A percentile compares a stretch with the other conserved stretches of the same genome.
Evolutionary conservation across 2,329 filamentous ascomycete species (phyloP).

Genomic region (Sporothrix pallida): DNA sequence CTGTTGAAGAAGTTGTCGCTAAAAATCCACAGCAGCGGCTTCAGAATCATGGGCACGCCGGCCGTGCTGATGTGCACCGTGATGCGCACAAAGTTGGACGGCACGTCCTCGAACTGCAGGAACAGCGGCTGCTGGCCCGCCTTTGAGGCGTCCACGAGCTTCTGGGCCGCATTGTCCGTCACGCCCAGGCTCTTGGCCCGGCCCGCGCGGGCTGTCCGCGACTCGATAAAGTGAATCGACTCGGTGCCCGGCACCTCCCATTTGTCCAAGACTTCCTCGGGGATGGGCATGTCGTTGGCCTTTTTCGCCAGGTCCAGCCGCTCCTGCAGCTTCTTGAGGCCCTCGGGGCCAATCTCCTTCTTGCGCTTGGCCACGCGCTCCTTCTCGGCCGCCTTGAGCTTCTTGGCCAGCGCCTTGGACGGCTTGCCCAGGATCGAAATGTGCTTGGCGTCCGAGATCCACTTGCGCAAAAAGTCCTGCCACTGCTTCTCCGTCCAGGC

Average conservation of each 20-base stretch:
- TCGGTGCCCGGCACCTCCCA: slow-evolving; percentile 85
- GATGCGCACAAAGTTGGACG: slow-evolving; percentile 89
- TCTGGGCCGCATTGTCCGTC: slow-evolving; percentile 72
- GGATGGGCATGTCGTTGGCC: slow-evolving; percentile 88
- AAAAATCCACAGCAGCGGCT: slow-evolving; percentile 84
- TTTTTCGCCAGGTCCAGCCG: slow-evolving; percentile 82
- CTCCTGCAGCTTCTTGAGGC: slow-evolving; percentile 74
- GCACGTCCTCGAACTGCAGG: slow-evolving; percentile 95
- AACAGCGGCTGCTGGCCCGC: slow-evolving; percentile 66
- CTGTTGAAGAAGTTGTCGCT: slow-evolving; percentile 94
- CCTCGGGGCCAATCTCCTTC: slow-evolving; percentile 78
- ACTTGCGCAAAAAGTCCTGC: slow-evolving; percentile 80
- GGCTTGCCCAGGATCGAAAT: slow-evolving; percentile 88
- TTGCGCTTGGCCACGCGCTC: slow-evolving; percentile 79
- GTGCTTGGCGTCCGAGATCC: slow-evolving; percentile 84
- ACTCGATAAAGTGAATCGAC: slow-evolving; percentile 94
- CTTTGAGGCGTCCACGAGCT: slow-evolving; percentile 72
- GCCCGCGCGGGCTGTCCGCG: slow-evolving; percentile 81
- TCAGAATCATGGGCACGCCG: slow-evolving; percentile 77
- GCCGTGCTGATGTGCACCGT: slow-evolving; percentile 80
- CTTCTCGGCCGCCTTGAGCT: slow-evolving; percentile 81
- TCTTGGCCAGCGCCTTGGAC: slow-evolving; percentile 77
- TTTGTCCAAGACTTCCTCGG: slow-evolving; percentile 75
- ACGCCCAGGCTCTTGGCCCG: slow-evolving; percentile 73
- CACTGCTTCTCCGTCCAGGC: slow-evolving; percentile 84